These are phyloP conservation scores for Curvularia verruculosa DNA, from an alignment of 2,329 filamentous ascomycete genomes.

Conservation along the genomic window DNA sequence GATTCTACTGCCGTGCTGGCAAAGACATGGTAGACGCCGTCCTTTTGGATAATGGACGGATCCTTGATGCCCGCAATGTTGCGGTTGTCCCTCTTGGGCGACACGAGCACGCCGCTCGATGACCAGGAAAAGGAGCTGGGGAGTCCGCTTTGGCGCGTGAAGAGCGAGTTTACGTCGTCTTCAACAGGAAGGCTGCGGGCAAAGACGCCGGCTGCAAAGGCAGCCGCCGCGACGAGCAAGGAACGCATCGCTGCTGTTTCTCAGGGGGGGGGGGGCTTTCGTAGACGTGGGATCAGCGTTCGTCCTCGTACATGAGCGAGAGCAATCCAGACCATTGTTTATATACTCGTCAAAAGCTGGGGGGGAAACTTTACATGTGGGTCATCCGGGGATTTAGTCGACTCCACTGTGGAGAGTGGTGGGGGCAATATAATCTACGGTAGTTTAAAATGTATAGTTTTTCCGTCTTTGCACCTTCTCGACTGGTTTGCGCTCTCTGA, in stretches of 20 bases:
- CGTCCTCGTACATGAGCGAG: background rate
- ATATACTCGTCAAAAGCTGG: conserved; percentile 6
- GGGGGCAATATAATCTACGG: background rate
- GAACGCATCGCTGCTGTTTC: conserved; percentile 11
- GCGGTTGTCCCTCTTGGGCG: conserved; percentile 38
- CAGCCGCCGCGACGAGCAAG: conserved; percentile 10
- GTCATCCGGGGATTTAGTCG: background rate
- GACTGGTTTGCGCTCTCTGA: background rate
- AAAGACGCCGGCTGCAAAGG: conserved; percentile 17
- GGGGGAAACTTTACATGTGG: background rate
- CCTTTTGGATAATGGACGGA: conserved; percentile 41
- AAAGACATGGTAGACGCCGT: conserved; percentile 54
- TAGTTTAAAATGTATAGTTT: background rate
- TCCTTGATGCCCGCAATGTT: conserved; percentile 43
- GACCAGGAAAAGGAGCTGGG: conserved; percentile 42
- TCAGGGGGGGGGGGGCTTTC: no score
- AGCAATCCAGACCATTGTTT: background rate
- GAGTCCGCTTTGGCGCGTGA: conserved; percentile 13
- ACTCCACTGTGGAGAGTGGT: background rate
- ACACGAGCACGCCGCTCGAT: conserved; percentile 35
- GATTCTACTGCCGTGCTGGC: conserved; percentile 46
- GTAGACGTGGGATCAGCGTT: background rate
- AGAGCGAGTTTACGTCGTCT: conserved; percentile 1
- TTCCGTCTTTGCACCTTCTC: background rate
- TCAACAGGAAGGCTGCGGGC: conserved; percentile 12